Conservation (phyloP, 1,284 basidiomycete genomes). For the Tilletia horrida region DNA sequence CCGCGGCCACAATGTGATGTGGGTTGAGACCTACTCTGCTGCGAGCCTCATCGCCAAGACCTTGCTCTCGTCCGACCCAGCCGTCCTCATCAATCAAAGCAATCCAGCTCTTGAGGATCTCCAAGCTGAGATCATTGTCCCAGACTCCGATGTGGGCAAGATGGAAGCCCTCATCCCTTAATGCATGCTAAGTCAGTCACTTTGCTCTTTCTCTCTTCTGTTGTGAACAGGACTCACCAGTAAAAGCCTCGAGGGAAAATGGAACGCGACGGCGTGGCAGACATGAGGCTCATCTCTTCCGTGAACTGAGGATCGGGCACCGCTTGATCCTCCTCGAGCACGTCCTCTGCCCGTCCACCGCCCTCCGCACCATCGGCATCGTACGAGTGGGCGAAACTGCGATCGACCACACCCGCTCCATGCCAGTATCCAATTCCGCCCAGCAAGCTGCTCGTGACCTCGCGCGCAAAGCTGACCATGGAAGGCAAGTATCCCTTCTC, state of each 20-base stretch:
- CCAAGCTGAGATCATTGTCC: conserved; percentile 85
- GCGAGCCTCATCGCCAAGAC: conserved; percentile 87
- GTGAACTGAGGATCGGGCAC: conserved; percentile 65
- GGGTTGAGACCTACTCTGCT: conserved; percentile 63
- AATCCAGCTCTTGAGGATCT: conserved; percentile 86
- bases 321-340: conserved; percentile 35
- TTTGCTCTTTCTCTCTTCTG: background rate
- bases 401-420: conserved; percentile 81
- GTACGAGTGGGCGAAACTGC: conserved; percentile 79
- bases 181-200: background rate
- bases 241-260: conserved; percentile 97
- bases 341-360: conserved; percentile 41
- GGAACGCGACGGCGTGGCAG: conserved; percentile 86
- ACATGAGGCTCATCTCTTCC: conserved; percentile 70
- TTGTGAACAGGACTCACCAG: conserved; percentile 65
- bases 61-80: conserved; percentile 92
- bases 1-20: background rate
- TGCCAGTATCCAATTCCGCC: conserved; percentile 93
- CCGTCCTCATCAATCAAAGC: conserved; percentile 84
- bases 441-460: conserved; percentile 80
- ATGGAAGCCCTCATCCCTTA: conserved; percentile 92
- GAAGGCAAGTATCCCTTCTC: conserved; percentile 49
- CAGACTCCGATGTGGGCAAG: conserved; percentile 81
- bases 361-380: conserved; percentile 61
- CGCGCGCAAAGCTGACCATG: conserved; percentile 68